Base-by-base conservation (phyloP, 1,139 yeast genomes). In the Zygosaccharomyces pseudobailii region DNA sequence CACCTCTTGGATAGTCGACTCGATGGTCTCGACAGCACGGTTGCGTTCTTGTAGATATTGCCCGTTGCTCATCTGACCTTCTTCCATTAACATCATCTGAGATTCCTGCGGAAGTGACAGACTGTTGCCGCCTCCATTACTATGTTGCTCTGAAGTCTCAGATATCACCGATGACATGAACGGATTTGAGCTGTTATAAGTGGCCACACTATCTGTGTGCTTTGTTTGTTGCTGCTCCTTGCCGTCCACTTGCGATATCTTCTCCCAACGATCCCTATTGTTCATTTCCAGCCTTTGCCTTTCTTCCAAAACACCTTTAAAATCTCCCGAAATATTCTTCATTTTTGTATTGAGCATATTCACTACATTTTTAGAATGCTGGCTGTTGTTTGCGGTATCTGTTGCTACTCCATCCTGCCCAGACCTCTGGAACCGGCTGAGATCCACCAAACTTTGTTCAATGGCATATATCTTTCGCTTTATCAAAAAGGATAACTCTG, bases 11-110 rank as follows among this genome's bases (percentile, higher is more conserved):
- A 92, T 92, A 0, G 98, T 92, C 22, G 90, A 79, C 64, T 92
- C 99, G 45, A 92, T 92, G 2, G 96, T 88, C 65, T 92, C 97
- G 42, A 92, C 97, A 0, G 98, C 98, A 38, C 83, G 70, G 58
- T 82, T 84, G 61, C 99, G 78, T 59, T 86, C 94, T 61, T 84
- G 92, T 51, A 90, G 70, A 65, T 92, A 92, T 71, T 78, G 68
- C 49, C 71, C 62, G n/a, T 63, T 59, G n/a, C 59, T 52, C 39
- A 45, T 47, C 31, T 62, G 56, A 10, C 84, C 89, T 62, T 89
- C 96, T 62, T 88, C 89, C 75, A 84, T 71, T 58, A 84, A 66
- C 45, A 79, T 71, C 64, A 88, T 69, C 57, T 87, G 90, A 59
- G 84, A 87, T 39, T 88, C 85, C 56, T 80, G 80, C 1, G 95